Percentiles rank a stretch among this genome's conserved stretches.
phyloP scores from a whole-genome alignment of 805 yeast genomes.

The Cyberlindnera veronae region DNA sequence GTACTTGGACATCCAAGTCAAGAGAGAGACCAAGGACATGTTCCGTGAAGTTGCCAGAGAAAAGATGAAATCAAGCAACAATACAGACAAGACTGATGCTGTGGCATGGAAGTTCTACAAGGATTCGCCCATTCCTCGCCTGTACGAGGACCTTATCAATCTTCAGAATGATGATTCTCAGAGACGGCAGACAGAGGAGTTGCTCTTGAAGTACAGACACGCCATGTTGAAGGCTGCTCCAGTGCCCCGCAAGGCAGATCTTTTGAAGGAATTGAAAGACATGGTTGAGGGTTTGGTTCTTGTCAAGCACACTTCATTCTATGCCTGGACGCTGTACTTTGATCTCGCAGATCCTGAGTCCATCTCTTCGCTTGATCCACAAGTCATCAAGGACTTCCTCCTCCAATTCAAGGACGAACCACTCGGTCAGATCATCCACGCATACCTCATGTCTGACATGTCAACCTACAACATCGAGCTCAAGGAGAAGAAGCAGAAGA shows the following conservation, averaged over 20 bases:
- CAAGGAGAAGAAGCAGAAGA: conserved; percentile 18
- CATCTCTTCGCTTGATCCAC: conserved; percentile 46
- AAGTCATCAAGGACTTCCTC: conserved; percentile 48
- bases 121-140: conserved; percentile 46
- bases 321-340: conserved; percentile 70
- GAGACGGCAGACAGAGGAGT: conserved; percentile 59
- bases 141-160: conserved; percentile 57
- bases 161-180: conserved; percentile 55
- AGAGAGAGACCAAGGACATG: conserved; percentile 39
- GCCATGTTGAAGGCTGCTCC: conserved; percentile 55
- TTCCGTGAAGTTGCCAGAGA: conserved; percentile 42
- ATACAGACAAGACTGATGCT: conserved; percentile 29
- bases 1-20: conserved; percentile 39
- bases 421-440: conserved; percentile 57
- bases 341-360: conserved; percentile 66
- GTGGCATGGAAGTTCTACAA: conserved; percentile 45
- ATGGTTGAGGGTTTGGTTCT: conserved; percentile 71
- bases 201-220: conserved; percentile 53
- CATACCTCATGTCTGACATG: conserved; percentile 61
- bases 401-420: conserved; percentile 57
- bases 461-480: conserved; percentile 46
- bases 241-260: conserved; percentile 32
- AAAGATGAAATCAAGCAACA: conserved; percentile 35
- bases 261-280: conserved; percentile 44
- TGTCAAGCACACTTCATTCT: conserved; percentile 54